Base-by-base conservation (phyloP, 331 rosid species). In the Cucumis variabilis region DNA sequence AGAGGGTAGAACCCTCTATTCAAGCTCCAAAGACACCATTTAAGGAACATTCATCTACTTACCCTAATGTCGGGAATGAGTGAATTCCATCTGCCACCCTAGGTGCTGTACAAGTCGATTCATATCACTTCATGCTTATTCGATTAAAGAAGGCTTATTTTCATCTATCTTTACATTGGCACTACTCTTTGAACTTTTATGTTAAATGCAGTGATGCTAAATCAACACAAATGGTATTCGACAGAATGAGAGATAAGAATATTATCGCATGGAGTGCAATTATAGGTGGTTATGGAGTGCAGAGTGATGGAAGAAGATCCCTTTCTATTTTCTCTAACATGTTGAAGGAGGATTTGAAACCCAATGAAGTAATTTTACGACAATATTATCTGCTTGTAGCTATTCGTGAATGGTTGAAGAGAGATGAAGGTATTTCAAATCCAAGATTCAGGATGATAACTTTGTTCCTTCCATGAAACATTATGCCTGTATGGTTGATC, bases 381-480 rank as follows among this genome's bases (percentile, higher is more conserved):
- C 94, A 20, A 33, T 93, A 74, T 85, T 94, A 77, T 92, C 98
- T 21, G 95, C 99, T 25, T 94, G 98, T 89, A 94, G 99, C 91
- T 98, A 93, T 85, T 89, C 98, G 6, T 97, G 99, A 88, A 92
- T 93, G 99, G 93, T 94, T 69, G 93, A 90, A 76, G 96, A 93
- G 65, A 98, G 99, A 20, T 89, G 93, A 85, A 89, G 81, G 90
- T 86, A 92, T 86, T 96, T 96, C 88, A 88, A 89, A 87, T 88
- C 93, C 72, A 90, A 94, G 92, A 90, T 93, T 82, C 77, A 86
- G 77, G 92, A 93, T 83, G 75, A 93, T 82, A 94, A 92, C 83
- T 90, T 92, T 72, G 89, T 88, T 70, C 97, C 99, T 88, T 91
- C 95, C 53, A 88, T 92, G 93, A 93, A 92, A 89, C 99, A 96